A percentile compares a stretch with the other conserved stretches of the same genome.
These are phyloP conservation scores for Starmerella cellae DNA, from an alignment of 805 yeast genomes.

Conservation along the genomic window DNA sequence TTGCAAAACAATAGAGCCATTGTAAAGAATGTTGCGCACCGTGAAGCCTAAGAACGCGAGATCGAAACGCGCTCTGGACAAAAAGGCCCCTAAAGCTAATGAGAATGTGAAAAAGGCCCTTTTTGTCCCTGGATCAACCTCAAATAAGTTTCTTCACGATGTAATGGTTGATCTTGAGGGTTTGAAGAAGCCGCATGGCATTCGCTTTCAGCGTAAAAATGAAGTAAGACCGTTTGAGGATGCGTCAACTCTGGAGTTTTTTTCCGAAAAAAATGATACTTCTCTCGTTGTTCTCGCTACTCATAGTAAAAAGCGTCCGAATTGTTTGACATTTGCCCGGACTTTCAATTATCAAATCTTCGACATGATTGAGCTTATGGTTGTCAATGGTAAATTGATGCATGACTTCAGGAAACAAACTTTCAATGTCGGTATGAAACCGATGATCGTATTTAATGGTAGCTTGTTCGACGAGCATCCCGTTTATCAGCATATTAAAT, in stretches of 20 bases:
- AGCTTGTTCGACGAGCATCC: conserved; percentile 84
- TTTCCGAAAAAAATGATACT: conserved; percentile 86
- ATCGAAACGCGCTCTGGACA: conserved; percentile 84
- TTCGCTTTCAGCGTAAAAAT: conserved; percentile 78
- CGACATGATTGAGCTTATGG: conserved; percentile 85
- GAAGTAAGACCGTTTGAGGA: conserved; percentile 91
- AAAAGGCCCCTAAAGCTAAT: conserved; percentile 71
- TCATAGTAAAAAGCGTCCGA: conserved; percentile 82
- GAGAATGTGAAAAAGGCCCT: conserved; percentile 85
- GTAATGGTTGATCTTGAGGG: conserved; percentile 80
- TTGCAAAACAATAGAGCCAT: background rate
- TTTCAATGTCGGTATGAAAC: conserved; percentile 79
- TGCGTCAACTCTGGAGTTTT: conserved; percentile 68
- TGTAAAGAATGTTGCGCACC: conserved; percentile 29
- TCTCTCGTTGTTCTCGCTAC: conserved; percentile 70
- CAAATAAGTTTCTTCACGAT: conserved; percentile 71
- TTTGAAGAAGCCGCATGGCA: conserved; percentile 78
- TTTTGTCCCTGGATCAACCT: conserved; percentile 78
- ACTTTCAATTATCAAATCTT: conserved; percentile 81
- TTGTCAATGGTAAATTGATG: conserved; percentile 48
- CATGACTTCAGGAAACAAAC: conserved; percentile 69
- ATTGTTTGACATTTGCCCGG: conserved; percentile 74
- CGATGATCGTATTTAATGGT: conserved; percentile 89
- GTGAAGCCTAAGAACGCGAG: conserved; percentile 87
- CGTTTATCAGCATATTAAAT: conserved; percentile 68